Conservation (phyloP, 2,329 filamentous ascomycete genomes). For the Setomelanomma holmii region DNA sequence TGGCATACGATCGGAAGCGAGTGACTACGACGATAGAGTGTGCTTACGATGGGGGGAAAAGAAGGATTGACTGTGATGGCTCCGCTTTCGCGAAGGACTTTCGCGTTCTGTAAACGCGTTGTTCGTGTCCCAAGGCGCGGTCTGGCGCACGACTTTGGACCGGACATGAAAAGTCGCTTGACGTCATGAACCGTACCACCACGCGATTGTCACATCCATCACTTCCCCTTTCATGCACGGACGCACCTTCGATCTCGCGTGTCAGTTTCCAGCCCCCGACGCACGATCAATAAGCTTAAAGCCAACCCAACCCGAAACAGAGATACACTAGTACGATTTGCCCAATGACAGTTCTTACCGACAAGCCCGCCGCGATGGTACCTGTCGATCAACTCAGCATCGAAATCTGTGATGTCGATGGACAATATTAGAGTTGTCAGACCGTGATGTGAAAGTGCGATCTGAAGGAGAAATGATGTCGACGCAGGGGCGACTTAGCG, state of each 20-base stretch:
- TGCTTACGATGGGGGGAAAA: too few relatives aligned
- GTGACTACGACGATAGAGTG: too few relatives aligned
- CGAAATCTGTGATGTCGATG: slow-evolving; percentile 19
- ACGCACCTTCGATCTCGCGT: not conserved
- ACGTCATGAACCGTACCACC: not conserved
- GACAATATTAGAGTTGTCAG: not conserved
- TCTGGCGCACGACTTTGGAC: too few relatives aligned
- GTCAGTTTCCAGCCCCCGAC: not conserved
- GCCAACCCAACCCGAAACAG: not conserved
- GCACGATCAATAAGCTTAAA: slow-evolving; percentile 2
- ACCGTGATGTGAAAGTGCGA: slow-evolving; percentile 1
- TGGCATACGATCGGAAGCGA: too few relatives aligned
- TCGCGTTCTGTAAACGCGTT: too few relatives aligned
- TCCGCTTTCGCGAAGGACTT: too few relatives aligned
- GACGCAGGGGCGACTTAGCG: not conserved
- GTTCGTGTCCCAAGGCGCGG: too few relatives aligned
- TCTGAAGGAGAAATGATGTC: slow-evolving; percentile 7
- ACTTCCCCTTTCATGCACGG: not conserved
- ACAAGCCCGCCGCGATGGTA: slow-evolving; percentile 10
- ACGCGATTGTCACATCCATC: not conserved
- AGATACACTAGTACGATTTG: slow-evolving; percentile 1
- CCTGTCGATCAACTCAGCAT: slow-evolving; percentile 15
- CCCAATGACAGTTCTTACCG: slow-evolving; percentile 2
- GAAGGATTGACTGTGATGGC: too few relatives aligned
- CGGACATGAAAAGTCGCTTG: too few relatives aligned